Evolutionary conservation across 306 rosid genomes (phyloP).

Genomic region (Coriaria nepalensis): DNA sequence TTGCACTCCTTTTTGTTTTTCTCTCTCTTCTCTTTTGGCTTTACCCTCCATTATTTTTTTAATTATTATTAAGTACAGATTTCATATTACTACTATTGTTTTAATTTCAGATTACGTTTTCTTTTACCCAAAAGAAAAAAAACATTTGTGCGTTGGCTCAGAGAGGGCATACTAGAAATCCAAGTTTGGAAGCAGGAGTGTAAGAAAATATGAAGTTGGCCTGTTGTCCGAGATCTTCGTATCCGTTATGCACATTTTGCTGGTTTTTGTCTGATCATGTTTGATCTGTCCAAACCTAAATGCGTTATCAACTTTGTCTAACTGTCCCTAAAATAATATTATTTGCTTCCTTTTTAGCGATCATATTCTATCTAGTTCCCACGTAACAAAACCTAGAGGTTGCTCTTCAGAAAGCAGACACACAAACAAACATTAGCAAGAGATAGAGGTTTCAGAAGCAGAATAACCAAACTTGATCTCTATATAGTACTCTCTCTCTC

Average conservation of each 20-base stretch:
- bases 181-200: conserved; percentile 3
- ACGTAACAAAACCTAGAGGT: conserved; percentile 1
- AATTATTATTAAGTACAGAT: too few species aligned
- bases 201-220: conserved; percentile 8
- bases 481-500: too few species aligned
- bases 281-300: conserved; percentile 3
- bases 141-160: not conserved
- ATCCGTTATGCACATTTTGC: conserved; percentile 2
- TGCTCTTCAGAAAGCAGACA: too few species aligned
- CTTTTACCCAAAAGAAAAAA: too few species aligned
- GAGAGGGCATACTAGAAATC: conserved; percentile 7
- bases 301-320: conserved; percentile 21
- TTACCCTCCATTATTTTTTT: too few species aligned
- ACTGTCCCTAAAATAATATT: not conserved
- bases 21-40: too few species aligned
- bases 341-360: not conserved
- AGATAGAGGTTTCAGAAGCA: too few species aligned
- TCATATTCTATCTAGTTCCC: not conserved
- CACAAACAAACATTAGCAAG: too few species aligned
- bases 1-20: too few species aligned
- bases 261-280: conserved; percentile 2
- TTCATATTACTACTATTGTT: too few species aligned
- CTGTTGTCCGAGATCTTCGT: conserved; percentile 41
- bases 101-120: too few species aligned
- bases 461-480: too few species aligned